Evolutionary conservation across 2,329 filamentous ascomycete genomes (phyloP), one percentile per base, ranked within the genome.

Genomic region (Verticillium tricorpus): DNA sequence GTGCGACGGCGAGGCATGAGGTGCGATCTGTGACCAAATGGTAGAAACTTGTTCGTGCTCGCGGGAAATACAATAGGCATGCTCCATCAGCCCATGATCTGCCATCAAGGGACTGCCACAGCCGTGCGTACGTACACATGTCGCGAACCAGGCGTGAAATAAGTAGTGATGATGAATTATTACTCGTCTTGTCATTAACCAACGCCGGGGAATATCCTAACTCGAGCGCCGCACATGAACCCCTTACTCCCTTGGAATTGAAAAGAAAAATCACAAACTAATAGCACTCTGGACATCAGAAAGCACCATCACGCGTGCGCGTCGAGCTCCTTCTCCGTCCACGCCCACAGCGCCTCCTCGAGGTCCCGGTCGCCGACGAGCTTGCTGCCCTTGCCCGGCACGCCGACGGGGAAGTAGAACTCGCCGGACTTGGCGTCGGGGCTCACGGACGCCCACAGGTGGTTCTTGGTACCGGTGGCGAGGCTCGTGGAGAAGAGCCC

Each of bases 321-420:
- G 45, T 55, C 62, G 31, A 75, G 60, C 63, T 76, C 73, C 55
- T 69, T 67, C 62, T 72, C 73, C 3, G 73, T 76, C 74, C 74
- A 76, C 22, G 73, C 70, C 73, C 73, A 76, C 59, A 76, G 56
- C 68, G 12, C 59, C 61, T 67, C 65, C 40, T 50, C 40, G n/a
- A 50, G 40, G 19, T 50, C 40, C 40, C 19, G 19, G 19, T 69
- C 64, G 61, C 56, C 69, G 9, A 71, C 69, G 45, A 73, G 34
- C 19, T 66, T 68, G 5, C 68, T 67, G 19, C 67, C 67, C 34
- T 61, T 68, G 9, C 64, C 69, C 7, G 60, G 55, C 5, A 73
- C 65, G 6, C 73, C 74, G 4, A 76, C 67, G 0, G 73, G 73
- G 61, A 70, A 69, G 60, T 76, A 75, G 57, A 73, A 73, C 64